Conservation (phyloP, 2,329 filamentous ascomycete species). For the Claviceps africana region DNA sequence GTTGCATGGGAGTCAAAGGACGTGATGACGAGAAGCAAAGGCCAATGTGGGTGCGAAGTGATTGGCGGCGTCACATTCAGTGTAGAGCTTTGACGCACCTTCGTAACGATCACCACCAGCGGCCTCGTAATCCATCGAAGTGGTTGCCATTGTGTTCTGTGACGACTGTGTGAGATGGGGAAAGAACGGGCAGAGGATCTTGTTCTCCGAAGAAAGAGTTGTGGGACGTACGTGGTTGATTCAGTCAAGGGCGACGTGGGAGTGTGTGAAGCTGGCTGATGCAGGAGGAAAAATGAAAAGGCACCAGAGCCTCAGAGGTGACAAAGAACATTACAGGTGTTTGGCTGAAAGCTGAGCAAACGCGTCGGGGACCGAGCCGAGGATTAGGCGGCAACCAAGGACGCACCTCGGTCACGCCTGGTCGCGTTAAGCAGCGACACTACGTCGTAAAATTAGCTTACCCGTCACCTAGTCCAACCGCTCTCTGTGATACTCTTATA, state of each 20-base stretch:
- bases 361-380: conserved; percentile 3
- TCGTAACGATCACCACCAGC: conserved; percentile 54
- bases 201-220: background rate
- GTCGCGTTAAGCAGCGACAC: background rate
- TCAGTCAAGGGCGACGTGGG: conserved; percentile 1
- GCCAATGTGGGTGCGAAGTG: background rate
- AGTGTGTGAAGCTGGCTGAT: background rate
- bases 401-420: background rate
- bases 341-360: background rate
- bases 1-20: background rate
- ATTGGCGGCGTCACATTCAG: background rate
- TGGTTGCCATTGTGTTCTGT: conserved; percentile 39
- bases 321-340: background rate
- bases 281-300: conserved; percentile 5
- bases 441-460: background rate
- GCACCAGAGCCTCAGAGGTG: conserved; percentile 1
- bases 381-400: conserved; percentile 6
- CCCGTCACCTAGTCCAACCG: background rate
- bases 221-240: background rate
- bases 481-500: no score
- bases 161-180: background rate
- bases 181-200: conserved; percentile 6
- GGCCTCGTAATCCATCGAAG: conserved; percentile 57
- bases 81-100: conserved; percentile 26
- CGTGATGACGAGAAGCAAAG: background rate